phyloP scores from a whole-genome alignment of 2,329 filamentous ascomycete genomes.

The Claviceps sp. region DNA sequence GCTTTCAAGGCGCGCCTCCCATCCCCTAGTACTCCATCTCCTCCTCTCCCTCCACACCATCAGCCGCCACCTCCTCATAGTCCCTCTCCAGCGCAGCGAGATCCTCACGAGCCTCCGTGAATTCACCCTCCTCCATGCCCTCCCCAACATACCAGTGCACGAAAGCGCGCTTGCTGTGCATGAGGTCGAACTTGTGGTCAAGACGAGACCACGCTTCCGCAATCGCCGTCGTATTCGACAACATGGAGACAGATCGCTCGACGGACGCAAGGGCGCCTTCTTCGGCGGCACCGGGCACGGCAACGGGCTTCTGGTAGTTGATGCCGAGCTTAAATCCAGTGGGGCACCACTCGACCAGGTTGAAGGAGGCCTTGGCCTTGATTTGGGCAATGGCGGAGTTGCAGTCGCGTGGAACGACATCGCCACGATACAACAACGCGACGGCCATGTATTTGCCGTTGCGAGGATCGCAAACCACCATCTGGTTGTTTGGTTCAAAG shows the following conservation, averaged over 20 bases:
- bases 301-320: conserved; percentile 57
- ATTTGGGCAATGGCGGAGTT: conserved; percentile 51
- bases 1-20: not conserved
- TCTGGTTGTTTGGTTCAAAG: conserved; percentile 68
- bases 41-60: conserved; percentile 53
- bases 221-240: conserved; percentile 64
- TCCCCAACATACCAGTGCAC: conserved; percentile 76
- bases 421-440: conserved; percentile 57
- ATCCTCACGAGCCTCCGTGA: conserved; percentile 77
- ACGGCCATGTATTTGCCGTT: conserved; percentile 70
- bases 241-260: conserved; percentile 53
- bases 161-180: conserved; percentile 67
- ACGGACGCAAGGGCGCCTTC: conserved; percentile 49
- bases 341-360: conserved; percentile 63
- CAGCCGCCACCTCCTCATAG: conserved; percentile 71
- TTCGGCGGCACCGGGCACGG: conserved; percentile 37
- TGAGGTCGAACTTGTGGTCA: conserved; percentile 64
- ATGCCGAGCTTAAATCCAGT: conserved; percentile 66
- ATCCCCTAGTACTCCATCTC: conserved; percentile 60
- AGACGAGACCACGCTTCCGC: conserved; percentile 61
- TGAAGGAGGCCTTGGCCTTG: conserved; percentile 60
- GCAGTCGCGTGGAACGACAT: conserved; percentile 58
- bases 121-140: conserved; percentile 87
- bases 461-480: conserved; percentile 62
- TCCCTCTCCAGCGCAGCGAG: conserved; percentile 76